Conservation (phyloP, 2,329 filamentous ascomycete species). For the Bipolaris sorokiniana region DNA sequence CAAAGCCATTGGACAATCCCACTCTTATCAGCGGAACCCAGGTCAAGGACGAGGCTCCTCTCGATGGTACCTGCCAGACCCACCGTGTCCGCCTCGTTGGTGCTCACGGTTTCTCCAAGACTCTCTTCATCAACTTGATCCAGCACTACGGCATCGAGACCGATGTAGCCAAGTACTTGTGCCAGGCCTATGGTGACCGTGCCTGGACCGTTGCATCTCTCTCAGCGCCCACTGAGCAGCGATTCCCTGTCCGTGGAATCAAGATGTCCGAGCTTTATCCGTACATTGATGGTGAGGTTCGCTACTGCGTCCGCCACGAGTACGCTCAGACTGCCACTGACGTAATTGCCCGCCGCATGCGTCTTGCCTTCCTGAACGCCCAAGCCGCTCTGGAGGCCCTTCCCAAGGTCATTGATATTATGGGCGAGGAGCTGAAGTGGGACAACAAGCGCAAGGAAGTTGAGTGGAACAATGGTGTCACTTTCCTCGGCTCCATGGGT, state of each 20-base stretch:
- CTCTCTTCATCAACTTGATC: constrained; percentile 92
- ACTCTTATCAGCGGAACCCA: constrained; percentile 74
- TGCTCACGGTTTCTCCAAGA: constrained; percentile 86
- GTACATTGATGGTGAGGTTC: constrained; percentile 89
- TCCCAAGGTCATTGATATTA: constrained; percentile 85
- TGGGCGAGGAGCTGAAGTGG: constrained; percentile 85
- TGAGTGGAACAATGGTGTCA: constrained; percentile 77
- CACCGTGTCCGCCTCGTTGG: constrained; percentile 81
- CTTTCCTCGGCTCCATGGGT: constrained; percentile 67
- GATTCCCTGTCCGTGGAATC: constrained; percentile 83
- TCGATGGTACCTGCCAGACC: constrained; percentile 80
- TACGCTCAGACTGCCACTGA: constrained; percentile 92
- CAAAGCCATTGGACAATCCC: constrained; percentile 63
- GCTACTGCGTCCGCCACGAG: constrained; percentile 86
- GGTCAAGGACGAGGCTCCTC: constrained; percentile 71
- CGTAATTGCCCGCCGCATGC: constrained; percentile 81
- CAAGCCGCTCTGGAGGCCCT: constrained; percentile 87
- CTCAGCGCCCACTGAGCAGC: constrained; percentile 74
- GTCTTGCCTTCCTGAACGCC: constrained; percentile 88
- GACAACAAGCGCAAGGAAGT: constrained; percentile 71
- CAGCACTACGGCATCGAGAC: constrained; percentile 93
- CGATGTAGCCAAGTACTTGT: constrained; percentile 87
- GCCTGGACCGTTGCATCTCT: constrained; percentile 89
- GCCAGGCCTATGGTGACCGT: constrained; percentile 86
- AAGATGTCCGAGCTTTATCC: constrained; percentile 83